phyloP scores from a whole-genome alignment of 768 basidiomycete genomes.

The Lactifluus echinatus region DNA sequence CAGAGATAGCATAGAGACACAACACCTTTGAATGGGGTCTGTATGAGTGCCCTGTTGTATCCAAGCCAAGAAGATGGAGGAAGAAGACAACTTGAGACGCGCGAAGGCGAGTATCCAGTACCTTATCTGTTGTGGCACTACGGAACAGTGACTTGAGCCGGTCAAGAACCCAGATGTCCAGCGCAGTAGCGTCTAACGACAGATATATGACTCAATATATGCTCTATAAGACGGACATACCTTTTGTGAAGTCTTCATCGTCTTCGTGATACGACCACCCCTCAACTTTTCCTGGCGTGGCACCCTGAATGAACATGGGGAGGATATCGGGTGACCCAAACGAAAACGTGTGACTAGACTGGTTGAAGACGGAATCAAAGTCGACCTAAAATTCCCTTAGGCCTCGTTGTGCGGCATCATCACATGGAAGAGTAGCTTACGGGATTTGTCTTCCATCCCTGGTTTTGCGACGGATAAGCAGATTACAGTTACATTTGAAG shows the following conservation, averaged over 20 bases:
- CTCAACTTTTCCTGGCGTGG: slow-evolving; percentile 56
- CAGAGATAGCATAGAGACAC: not conserved
- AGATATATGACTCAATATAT: not conserved
- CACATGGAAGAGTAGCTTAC: slow-evolving; percentile 28
- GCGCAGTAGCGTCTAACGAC: slow-evolving; percentile 54
- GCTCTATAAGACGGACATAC: slow-evolving; percentile 26
- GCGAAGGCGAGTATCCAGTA: slow-evolving; percentile 43
- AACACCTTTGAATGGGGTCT: slow-evolving; percentile 67
- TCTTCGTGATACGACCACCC: slow-evolving; percentile 72
- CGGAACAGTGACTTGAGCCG: slow-evolving; percentile 51
- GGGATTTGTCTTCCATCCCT: slow-evolving; percentile 86
- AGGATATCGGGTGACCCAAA: slow-evolving; percentile 87
- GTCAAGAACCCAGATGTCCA: slow-evolving; percentile 76
- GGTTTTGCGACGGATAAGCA: slow-evolving; percentile 13
- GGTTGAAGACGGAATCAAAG: slow-evolving; percentile 86
- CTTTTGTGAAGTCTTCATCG: slow-evolving; percentile 83
- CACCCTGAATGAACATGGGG: slow-evolving; percentile 79
- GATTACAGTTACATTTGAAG: not conserved
- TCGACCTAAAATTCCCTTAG: slow-evolving; percentile 36
- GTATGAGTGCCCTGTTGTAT: slow-evolving; percentile 83
- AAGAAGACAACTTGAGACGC: slow-evolving; percentile 66
- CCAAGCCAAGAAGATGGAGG: slow-evolving; percentile 73
- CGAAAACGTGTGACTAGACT: slow-evolving; percentile 65
- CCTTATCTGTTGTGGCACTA: slow-evolving; percentile 50
- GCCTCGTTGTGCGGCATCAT: not conserved